Evolutionary conservation across 2,329 filamentous ascomycete genomes (phyloP), one percentile per base, ranked within the genome.

Genomic region (Chalaropsis ovoidea): DNA sequence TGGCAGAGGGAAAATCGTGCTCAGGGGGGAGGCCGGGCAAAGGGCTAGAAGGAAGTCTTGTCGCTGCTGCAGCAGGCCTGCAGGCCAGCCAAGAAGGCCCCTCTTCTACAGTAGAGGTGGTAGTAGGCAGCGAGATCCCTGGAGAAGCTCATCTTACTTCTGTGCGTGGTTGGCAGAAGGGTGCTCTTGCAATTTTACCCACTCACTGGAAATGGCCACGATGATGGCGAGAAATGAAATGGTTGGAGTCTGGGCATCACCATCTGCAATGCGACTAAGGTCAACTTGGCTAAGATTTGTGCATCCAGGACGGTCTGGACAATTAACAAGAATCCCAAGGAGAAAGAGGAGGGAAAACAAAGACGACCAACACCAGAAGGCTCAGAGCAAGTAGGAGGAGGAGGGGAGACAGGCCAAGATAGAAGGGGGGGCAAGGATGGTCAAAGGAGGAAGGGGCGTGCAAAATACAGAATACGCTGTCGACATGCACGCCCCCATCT

Each of bases 91-190:
- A 47, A 47, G 43, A 47, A 47, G n/a, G 35, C 35, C 35, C 35
- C 3, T 13, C 42, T 43, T 43, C 35, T 10, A 10, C 35, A 39
- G 24, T 58, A n/a, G 15, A n/a, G 24, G 54, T 58, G 8, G 27
- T 19, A 39, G 27, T 56, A n/a, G 49, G 49, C 49, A 54, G 49
- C 11, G 27, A 39, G 61, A 63, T 31, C 61, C 61, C n/a, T 47
- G 43, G 43, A 10, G 24, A 63, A 27, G 8, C 43, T 49, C 42
- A 63, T 63, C 31, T 63, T 63, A 63, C 43, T 63, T 39, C 31
- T 13, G 31, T 62, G 58, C 39, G 35, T 22, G 31, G 24, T 22
- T 63, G 43, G 54, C 54, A 58, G 54, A 31, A 31, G 54, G 7
- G 24, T 17, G 54, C 27, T n/a, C 27, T 58, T 35, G 17, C 39